Base-by-base conservation (phyloP, 192 early-diverging fungal species). In the Linnemannia hyalina region DNA sequence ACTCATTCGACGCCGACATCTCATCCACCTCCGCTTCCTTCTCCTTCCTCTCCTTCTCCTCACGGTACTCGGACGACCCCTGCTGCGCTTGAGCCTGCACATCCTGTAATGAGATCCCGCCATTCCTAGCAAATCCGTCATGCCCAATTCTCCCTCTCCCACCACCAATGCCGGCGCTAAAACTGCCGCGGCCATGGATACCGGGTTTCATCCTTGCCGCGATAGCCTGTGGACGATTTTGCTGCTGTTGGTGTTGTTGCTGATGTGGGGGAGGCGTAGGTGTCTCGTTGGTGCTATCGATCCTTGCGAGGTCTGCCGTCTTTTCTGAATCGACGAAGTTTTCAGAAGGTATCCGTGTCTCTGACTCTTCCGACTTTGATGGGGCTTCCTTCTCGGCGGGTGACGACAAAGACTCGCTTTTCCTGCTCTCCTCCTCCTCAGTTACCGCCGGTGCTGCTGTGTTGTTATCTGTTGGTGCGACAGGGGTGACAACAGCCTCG, bases 151-250 rank as follows among this genome's bases (percentile, higher is more conserved):
- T 74, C 23, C 47, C 77, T 9, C 77, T 68, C 8, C 69, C 38
- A 42, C 77, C 74, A 73, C 75, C 77, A n/a, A 75, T 68, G 2
- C 77, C 74, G 20, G 49, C 60, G 13, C 60, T 32, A 32, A 65
- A 32, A 32, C 60, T 65, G 11, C 77, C 82, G 5, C 69, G 54
- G 35, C 77, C 74, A 73, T 80, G 82, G 23, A 75, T 68, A 4
- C 77, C 74, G n/a, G 65, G 77, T 36, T 26, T 70, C 82, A 85
- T 75, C 32, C 82, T 46, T 49, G 82, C 73, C 1, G 77, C 78
- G 23, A 85, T 73, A 2, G 77, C 82, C 29, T 52, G 60, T 41
- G 77, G 82, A 20, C 73, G 77, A 10, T 69, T 18, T 38, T 22
- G 71, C 40, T 20, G 22, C 6, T 63, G 42, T 22, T 73, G 71